Evolutionary conservation across 352 stramenopile genomes (phyloP).

Genomic region (Pythium periplocum): DNA sequence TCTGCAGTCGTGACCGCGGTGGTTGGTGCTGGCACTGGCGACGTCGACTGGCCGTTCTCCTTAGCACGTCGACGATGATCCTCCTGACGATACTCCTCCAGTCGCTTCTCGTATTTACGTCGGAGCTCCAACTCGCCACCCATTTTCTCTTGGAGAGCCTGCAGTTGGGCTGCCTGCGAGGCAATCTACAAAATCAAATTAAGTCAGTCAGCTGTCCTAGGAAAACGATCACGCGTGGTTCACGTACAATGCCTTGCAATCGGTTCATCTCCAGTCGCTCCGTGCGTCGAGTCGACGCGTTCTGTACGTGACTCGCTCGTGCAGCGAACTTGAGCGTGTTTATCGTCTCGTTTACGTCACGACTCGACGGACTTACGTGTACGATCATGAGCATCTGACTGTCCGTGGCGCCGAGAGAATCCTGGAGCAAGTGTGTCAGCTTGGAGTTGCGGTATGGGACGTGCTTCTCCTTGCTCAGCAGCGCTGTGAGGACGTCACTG

Average conservation of each 20-base stretch:
- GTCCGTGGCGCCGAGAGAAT: constrained; percentile 42
- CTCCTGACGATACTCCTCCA: constrained; percentile 70
- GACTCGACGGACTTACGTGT: constrained; percentile 46
- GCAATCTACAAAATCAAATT: constrained; percentile 28
- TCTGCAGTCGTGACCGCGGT: constrained; percentile 1
- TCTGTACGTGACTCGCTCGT: constrained; percentile 40
- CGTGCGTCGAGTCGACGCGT: constrained; percentile 28
- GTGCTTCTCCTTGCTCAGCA: constrained; percentile 76
- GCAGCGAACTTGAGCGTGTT: constrained; percentile 78
- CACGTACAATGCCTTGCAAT: constrained; percentile 54
- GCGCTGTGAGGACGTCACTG: constrained; percentile 59
- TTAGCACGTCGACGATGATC: constrained; percentile 41
- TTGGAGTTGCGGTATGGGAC: constrained; percentile 84
- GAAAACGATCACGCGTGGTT: too few species aligned
- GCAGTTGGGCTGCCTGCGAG: constrained; percentile 54
- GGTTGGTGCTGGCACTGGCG: constrained; percentile 2
- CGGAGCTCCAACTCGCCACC: constrained; percentile 51
- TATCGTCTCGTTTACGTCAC: constrained; percentile 62
- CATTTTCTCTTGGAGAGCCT: constrained; percentile 68
- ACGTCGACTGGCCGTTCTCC: constrained; percentile 28
- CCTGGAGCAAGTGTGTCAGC: constrained; percentile 79
- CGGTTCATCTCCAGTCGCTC: constrained; percentile 60
- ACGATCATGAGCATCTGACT: constrained; percentile 55
- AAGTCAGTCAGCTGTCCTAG: background rate
- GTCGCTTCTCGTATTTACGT: constrained; percentile 70